phyloP scores from a whole-genome alignment of 257 asterid genomes.

The Sherardia arvensis region DNA sequence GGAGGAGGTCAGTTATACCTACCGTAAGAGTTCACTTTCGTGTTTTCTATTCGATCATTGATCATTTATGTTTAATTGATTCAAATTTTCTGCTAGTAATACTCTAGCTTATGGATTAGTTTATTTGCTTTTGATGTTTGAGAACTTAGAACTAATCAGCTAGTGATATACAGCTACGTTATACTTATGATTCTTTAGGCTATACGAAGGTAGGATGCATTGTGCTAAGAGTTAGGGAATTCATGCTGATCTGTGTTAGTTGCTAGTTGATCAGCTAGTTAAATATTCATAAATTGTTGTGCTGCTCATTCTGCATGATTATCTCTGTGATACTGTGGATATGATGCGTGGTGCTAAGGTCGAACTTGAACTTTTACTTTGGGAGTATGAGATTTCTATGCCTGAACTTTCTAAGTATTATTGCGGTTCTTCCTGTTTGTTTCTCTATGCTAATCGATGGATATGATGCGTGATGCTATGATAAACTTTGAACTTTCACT shows the following conservation, averaged over 20 bases:
- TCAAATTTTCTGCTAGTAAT: not conserved
- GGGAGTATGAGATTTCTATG: not conserved
- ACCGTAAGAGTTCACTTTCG: not conserved
- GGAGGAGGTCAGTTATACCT: conserved; percentile 69
- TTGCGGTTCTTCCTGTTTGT: not conserved
- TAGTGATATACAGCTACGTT: not conserved
- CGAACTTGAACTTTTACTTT: not conserved
- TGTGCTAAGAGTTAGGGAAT: not conserved
- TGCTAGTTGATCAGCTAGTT: not conserved
- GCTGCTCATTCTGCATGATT: not conserved
- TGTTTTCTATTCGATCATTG: not conserved
- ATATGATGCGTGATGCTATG: not conserved
- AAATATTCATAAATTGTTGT: not conserved
- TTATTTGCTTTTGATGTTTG: not conserved
- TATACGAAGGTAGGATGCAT: not conserved
- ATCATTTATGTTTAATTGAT: not conserved
- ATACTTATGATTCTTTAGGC: not conserved
- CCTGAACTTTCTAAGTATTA: not conserved
- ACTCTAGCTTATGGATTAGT: not conserved
- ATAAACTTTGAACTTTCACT: not conserved
- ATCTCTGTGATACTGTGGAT: not conserved
- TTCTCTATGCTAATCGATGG: not conserved
- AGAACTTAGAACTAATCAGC: not conserved
- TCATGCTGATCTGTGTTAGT: not conserved
- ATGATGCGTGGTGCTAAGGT: not conserved